Evolutionary conservation across 2,329 filamentous ascomycete genomes (phyloP), one percentile per base, ranked within the genome.

Genomic region (Blumeria hordei): DNA sequence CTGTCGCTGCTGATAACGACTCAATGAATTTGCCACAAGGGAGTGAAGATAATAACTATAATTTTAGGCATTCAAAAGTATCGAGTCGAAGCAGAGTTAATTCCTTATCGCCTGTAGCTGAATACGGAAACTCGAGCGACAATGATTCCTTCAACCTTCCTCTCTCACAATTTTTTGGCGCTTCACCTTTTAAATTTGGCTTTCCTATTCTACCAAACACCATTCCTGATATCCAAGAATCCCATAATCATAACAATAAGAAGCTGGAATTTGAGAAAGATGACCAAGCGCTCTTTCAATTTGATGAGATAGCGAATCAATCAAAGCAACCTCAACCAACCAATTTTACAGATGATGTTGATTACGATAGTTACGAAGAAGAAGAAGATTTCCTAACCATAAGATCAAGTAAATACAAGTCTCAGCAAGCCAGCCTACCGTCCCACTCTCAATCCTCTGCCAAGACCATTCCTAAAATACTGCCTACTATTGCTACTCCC

Each of bases 361-460:
- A 49, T 28, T 32, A 16, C 9, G 44, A 49, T 33, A 14, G 32
- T 49, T 16, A 49, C 12, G 44, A 49, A 21, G 44, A 49, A 12
- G 37, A 41, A 21, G 44, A 49, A 7, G 44, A 49, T 12, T 49
- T 49, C 6, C 32, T 49, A 28, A 49, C 44, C n/a, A 49, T 49
- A 14, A 49, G 14, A 28, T 21, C 44, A 28, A 49, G 28, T 28
- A 49, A 49, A 12, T 49, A 21, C 21, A 35, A 57, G 58, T 11
- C 52, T 28, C 14, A 54, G 49, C 11, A 33, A 18, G 47, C 39
- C 47, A 32, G 18, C 14, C 34, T 37, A 16, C 36, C n/a, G 28
- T 28, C 21, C 3, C 60, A 58, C 52, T 58, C 60, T 12, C 51
- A 50, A 14, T 62, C 61, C 8, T 60, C 61, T 3, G 60, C 59